Conservation (phyloP, 2,329 filamentous ascomycete genomes). For the Colletotrichum gloeosporioides region DNA sequence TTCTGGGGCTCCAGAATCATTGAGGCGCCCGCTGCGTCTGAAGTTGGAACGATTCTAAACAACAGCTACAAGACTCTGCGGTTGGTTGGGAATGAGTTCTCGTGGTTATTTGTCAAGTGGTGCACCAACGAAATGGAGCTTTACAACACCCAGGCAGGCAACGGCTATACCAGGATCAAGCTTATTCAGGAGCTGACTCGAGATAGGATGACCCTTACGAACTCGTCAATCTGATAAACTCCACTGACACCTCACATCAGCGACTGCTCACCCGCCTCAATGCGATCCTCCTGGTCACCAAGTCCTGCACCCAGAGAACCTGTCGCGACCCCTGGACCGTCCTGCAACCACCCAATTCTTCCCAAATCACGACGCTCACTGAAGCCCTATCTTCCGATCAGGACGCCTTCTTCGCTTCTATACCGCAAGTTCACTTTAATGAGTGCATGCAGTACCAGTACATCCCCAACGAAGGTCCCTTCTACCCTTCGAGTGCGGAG, state of each 20-base stretch:
- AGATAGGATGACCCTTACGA: conserved; percentile 28
- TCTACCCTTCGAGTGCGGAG: neutral
- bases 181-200: neutral
- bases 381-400: neutral
- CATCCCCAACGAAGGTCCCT: neutral
- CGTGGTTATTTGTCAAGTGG: conserved; percentile 32
- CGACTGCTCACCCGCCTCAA: conserved; percentile 23
- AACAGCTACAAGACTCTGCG: conserved; percentile 34
- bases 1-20: conserved; percentile 29
- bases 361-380: neutral
- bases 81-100: conserved; percentile 25
- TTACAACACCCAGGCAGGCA: conserved; percentile 29
- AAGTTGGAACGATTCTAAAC: conserved; percentile 21
- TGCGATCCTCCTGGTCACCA: conserved; percentile 29
- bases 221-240: conserved; percentile 25
- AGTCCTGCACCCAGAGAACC: conserved; percentile 27
- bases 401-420: neutral
- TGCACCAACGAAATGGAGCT: conserved; percentile 33
- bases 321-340: conserved; percentile 28
- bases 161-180: neutral
- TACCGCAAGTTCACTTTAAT: neutral
- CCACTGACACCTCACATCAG: conserved; percentile 10
- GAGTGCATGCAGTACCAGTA: neutral
- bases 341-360: conserved; percentile 8
- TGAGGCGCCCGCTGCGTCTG: neutral